A percentile compares a stretch with the other conserved stretches of the same genome.
These are phyloP conservation scores for Ceriops decandra DNA, from an alignment of 345 rosid genomes.

Conservation along the genomic window DNA sequence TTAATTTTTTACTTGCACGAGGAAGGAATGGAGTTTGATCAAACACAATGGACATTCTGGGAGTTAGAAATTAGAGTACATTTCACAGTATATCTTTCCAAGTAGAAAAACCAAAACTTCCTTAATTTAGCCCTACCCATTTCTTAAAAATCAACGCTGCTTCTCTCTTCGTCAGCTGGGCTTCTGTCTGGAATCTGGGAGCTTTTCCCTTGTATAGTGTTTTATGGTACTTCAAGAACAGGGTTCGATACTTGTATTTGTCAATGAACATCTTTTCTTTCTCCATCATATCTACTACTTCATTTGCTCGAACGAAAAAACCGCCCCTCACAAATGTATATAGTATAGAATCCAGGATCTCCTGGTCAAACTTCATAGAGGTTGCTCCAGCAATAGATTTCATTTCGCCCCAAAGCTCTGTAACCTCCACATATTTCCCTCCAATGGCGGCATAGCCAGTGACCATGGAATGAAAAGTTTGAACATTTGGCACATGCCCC, in stretches of 20 bases:
- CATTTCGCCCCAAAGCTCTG: constrained; percentile 98
- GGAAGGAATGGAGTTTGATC: no score
- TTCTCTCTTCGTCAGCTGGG: constrained; percentile 72
- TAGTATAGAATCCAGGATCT: constrained; percentile 84
- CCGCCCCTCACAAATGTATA: constrained; percentile 90
- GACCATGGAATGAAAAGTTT: constrained; percentile 93
- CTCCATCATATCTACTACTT: constrained; percentile 83
- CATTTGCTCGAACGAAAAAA: constrained; percentile 71
- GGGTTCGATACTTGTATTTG: constrained; percentile 77
- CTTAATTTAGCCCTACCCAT: constrained; percentile 69
- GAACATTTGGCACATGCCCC: constrained; percentile 80
- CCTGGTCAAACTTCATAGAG: constrained; percentile 81
- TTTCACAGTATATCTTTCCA: no score
- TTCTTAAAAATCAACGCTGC: constrained; percentile 67
- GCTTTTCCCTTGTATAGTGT: constrained; percentile 82
- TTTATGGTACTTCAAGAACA: constrained; percentile 88
- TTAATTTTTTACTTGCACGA: no score
- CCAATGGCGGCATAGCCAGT: constrained; percentile 87
- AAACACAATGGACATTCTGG: no score
- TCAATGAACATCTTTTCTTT: constrained; percentile 76
- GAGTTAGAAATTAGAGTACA: no score
- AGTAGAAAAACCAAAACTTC: not conserved
- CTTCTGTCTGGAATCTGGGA: constrained; percentile 82
- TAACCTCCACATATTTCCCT: constrained; percentile 79
- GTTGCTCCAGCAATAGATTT: constrained; percentile 63